Conservation (phyloP, 106 monocot genomes). For the Apostasia shenzhenica region DNA sequence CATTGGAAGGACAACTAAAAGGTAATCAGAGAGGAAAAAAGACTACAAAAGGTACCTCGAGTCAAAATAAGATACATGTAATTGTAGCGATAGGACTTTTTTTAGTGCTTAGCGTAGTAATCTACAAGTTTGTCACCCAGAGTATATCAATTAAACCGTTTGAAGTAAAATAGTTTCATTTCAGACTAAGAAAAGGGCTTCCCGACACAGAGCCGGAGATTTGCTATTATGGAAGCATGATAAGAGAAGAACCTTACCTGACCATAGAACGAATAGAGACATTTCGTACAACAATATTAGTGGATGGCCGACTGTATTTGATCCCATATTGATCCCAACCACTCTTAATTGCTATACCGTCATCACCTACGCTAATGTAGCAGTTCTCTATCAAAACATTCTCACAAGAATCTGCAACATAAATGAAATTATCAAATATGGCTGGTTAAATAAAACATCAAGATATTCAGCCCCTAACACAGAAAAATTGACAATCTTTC, state of each 20-base stretch:
- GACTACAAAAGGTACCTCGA: too few species aligned
- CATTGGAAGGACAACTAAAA: too few species aligned
- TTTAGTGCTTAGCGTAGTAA: too few species aligned
- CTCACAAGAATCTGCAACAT: conserved; percentile 61
- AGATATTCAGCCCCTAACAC: too few species aligned
- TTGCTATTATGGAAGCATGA: background rate
- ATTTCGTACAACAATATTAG: conserved; percentile 60
- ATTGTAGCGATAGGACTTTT: too few species aligned
- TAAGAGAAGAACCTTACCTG: conserved; percentile 30
- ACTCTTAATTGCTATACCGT: conserved; percentile 79
- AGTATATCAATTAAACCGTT: too few species aligned
- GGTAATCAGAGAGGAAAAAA: too few species aligned
- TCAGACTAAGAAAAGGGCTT: background rate
- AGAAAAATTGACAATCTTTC: too few species aligned
- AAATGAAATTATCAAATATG: too few species aligned
- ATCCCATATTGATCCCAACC: conserved; percentile 85
- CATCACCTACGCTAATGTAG: conserved; percentile 72
- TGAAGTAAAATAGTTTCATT: background rate
- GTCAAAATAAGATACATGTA: too few species aligned
- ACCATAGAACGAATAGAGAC: conserved; percentile 44
- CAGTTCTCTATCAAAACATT: conserved; percentile 64
- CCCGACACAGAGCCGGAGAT: background rate
- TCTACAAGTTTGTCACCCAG: too few species aligned
- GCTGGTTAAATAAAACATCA: too few species aligned
- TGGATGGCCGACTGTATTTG: conserved; percentile 51